Base-by-base conservation (phyloP, 1,284 basidiomycete species). In the Ceratorhiza oryzae-sativae region DNA sequence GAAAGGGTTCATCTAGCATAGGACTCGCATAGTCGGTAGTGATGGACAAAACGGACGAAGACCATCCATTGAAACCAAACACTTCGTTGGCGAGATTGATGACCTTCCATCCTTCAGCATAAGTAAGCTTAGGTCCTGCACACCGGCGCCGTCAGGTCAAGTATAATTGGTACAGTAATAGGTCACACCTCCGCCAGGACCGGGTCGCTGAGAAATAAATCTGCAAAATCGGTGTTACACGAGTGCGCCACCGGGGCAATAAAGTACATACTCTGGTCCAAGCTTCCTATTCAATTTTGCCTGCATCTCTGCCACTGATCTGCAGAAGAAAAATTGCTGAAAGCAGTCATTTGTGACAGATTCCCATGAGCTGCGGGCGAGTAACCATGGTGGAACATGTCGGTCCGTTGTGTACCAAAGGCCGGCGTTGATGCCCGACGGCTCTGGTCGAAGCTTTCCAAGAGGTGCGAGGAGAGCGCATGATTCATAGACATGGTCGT, bases 51-150 rank as follows among this genome's bases (percentile, higher is more conserved):
- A 98, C 86, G 70, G 83, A 92, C 1, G 95, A 94, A 65, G 91
- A 94, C 97, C 97, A 99, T 10, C 97, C 97, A 75, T 98, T 96
- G 83, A 95, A 98, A 0, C 97, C 97, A 82, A 99, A 99, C 42
- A 99, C 93, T 77, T 99, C 96, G 80, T 99, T 99, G 0, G 97
- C 97, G 27, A 99, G 85, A 77, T 94, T 95, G 80, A 98, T 95
- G 39, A 94, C 90, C 82, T 95, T 96, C 95, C 96, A 98, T 0
- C 97, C 97, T 80, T 98, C 97, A 2, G 94, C 90, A 78, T 99
- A 99, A 8, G 93, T 96, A 70, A 99, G 83, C 80, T 96, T 97
- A 6, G 86, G 85, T 0, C 90, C 90, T 36, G 60, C 30, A 6
- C 23, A 53, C 20, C 45, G 15, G 23, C 32, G 59, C 59, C 18